Evolutionary conservation across 345 rosid genomes (phyloP).

Genomic region (Dipteronia sinensis): DNA sequence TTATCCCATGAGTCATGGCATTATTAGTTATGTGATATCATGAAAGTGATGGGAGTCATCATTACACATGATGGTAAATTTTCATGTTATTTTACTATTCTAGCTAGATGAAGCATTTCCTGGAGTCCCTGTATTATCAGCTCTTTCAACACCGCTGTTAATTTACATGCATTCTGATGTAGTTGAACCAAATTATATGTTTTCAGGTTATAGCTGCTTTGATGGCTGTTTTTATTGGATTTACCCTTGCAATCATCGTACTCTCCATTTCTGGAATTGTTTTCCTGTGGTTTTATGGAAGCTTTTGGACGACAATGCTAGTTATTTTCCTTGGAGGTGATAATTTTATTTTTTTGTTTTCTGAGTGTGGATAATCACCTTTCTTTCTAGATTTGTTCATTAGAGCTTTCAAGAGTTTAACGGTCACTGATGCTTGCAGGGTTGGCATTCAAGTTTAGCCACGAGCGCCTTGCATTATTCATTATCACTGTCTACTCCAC

Average conservation of each 20-base stretch:
- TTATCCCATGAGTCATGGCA: constrained; percentile 3
- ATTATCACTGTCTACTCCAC: constrained; percentile 65
- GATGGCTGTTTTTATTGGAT: constrained; percentile 64
- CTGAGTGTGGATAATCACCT: neutral
- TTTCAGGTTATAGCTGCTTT: constrained; percentile 65
- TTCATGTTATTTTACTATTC: neutral
- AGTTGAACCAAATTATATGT: constrained; percentile 22
- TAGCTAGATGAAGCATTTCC: neutral
- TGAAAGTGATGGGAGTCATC: neutral
- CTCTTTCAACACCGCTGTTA: neutral
- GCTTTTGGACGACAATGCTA: constrained; percentile 83
- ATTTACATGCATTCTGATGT: constrained; percentile 11
- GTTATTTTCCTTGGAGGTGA: constrained; percentile 74
- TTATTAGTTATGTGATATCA: neutral
- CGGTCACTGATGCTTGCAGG: constrained; percentile 48
- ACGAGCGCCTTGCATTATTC: constrained; percentile 71
- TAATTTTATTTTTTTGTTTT: constrained; percentile 16
- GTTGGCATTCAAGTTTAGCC: constrained; percentile 61
- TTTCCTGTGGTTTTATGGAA: constrained; percentile 89
- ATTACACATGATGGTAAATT: neutral
- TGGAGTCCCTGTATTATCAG: neutral
- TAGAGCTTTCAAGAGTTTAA: constrained; percentile 15
- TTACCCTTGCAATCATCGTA: constrained; percentile 57
- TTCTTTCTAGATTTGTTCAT: neutral
- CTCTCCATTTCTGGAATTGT: constrained; percentile 62